A percentile compares a stretch with the other conserved stretches of the same genome.
Conservation (phyloP, 495 filamentous ascomycete genomes). For the Penicillium soppii region DNA sequence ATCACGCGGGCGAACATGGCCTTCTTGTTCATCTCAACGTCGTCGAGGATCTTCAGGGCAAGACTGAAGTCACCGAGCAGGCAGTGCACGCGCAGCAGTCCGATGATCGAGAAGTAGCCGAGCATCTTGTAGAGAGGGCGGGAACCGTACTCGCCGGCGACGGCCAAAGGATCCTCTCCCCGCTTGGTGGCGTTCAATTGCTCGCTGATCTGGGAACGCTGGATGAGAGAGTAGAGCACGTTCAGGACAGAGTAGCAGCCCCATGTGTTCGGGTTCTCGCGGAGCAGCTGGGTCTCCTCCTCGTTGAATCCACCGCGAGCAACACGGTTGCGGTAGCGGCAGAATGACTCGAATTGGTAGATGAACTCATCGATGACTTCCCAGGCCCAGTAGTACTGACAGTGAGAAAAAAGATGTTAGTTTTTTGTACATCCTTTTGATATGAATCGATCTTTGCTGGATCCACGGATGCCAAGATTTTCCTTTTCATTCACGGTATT, state of each 20-base stretch:
- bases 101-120: constrained; percentile 98
- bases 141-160: constrained; percentile 91
- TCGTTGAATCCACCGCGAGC: constrained; percentile 81
- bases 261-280: constrained; percentile 98
- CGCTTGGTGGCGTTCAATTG: constrained; percentile 93
- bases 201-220: constrained; percentile 95
- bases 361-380: constrained; percentile 99
- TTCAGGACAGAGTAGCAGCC: constrained; percentile 99
- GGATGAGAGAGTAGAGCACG: constrained; percentile 97
- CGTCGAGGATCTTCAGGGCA: constrained; percentile 96
- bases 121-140: constrained; percentile 96
- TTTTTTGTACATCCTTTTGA: background rate
- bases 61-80: constrained; percentile 97
- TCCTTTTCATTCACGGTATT: constrained; percentile 17
- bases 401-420: constrained; percentile 10
- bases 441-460: background rate
- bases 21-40: constrained; percentile 99
- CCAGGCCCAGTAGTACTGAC: constrained; percentile 98
- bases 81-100: constrained; percentile 92
- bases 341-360: constrained; percentile 99
- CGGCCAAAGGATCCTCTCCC: constrained; percentile 77
- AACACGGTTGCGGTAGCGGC: constrained; percentile 87
- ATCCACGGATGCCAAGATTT: background rate
- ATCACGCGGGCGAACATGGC: constrained; percentile 99
- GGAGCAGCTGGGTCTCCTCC: constrained; percentile 86